Evolutionary conservation across 345 rosid genomes (phyloP), one percentile per base, ranked within the genome.

Genomic region (Eucalyptus erythrocorys): DNA sequence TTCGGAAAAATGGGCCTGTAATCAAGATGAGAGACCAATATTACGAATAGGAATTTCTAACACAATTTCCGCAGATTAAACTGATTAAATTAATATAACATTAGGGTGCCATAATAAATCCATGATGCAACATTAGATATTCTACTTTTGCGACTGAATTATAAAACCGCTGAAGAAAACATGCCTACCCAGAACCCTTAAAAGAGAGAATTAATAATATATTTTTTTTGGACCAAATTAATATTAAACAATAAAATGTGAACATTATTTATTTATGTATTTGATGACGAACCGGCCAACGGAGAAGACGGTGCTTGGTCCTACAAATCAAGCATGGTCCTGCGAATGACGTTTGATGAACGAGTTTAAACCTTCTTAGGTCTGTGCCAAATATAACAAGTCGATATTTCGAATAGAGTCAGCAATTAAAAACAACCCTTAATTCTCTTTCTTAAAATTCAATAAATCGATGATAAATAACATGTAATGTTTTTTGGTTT

Each of bases 101-200:
- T 10, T 48, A 71, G 37, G n/a, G 17, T 95, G 96, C 99, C 95
- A 22, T 89, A 71, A 96, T 91, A 89, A 94, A 97, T 88, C 99
- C 99, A 91, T 95, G 97, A 66, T 98, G 89, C 21, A 97, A 92
- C 17, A 97, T 93, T 61, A 97, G 88, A 89, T 95, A 97, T 90
- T 97, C 99, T 27, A 91, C 94, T 92, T 91, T 95, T 68, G 95
- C 92, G 53, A 97, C 97, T 24, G 98, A 95, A 71, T 92, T 92
- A 86, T 89, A 94, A 91, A 97, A 97, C 87, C 95, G 96, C 84
- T 97, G 91, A 48, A 92, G 88, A 88, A 96, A 95, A 88, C 91
- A 93, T 87, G 91, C 93, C 97, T 95, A 93, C 45, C 82, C 82
- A 21, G 82, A 19, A 71, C 45, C 68, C 57, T 7, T 51, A 27